These are phyloP conservation scores for Porphyrellus cyaneotinctus DNA, from an alignment of 768 basidiomycete genomes.

Conservation along the genomic window DNA sequence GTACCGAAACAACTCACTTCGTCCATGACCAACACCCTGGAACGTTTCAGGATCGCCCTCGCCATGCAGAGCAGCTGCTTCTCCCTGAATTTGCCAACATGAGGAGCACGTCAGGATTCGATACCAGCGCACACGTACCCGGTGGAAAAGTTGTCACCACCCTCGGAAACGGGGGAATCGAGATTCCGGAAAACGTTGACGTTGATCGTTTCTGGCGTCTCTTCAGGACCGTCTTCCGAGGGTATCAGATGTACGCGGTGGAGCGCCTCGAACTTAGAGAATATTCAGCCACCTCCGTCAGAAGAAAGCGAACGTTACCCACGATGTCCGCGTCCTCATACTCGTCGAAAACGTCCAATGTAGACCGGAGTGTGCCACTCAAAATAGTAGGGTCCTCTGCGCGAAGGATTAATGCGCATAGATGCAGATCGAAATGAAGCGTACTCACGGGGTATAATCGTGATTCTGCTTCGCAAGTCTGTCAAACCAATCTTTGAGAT, in stretches of 20 bases:
- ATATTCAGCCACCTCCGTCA: neutral
- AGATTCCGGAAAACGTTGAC: slow-evolving; percentile 73
- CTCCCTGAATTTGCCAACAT: slow-evolving; percentile 42
- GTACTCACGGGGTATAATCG: slow-evolving; percentile 67
- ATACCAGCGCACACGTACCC: slow-evolving; percentile 43
- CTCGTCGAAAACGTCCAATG: slow-evolving; percentile 85
- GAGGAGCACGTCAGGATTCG: too few species aligned
- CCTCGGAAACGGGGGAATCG: slow-evolving; percentile 73
- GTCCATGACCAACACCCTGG: slow-evolving; percentile 80
- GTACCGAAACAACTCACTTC: slow-evolving; percentile 46
- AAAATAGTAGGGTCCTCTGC: slow-evolving; percentile 87
- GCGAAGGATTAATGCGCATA: slow-evolving; percentile 31
- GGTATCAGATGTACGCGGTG: slow-evolving; percentile 79
- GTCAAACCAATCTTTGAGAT: slow-evolving; percentile 77
- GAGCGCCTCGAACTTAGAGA: slow-evolving; percentile 79
- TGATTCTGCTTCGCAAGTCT: slow-evolving; percentile 73
- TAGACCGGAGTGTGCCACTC: slow-evolving; percentile 75
- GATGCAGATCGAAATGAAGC: neutral
- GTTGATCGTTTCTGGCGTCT: slow-evolving; percentile 46
- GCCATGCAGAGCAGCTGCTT: slow-evolving; percentile 88
- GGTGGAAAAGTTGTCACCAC: slow-evolving; percentile 87
- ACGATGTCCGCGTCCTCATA: slow-evolving; percentile 83
- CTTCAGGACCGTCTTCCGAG: slow-evolving; percentile 43
- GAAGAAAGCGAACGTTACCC: slow-evolving; percentile 22
- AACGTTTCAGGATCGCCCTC: slow-evolving; percentile 70